Percentiles rank a stretch among this genome's conserved stretches.
Conservation (phyloP, 2,329 filamentous ascomycete species). For the Aspergillus awamori region DNA sequence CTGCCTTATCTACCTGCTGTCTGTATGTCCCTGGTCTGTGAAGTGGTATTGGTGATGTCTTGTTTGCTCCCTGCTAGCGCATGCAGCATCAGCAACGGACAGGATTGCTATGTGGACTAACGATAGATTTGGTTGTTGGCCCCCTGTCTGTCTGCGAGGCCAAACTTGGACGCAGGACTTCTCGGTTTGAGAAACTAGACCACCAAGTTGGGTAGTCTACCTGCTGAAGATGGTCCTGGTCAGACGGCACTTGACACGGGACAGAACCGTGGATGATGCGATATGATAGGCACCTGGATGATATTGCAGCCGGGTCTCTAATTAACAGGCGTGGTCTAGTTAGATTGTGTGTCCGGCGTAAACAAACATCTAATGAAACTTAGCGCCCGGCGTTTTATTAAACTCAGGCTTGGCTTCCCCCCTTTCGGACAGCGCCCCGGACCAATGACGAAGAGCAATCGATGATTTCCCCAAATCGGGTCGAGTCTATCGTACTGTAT, state of each 20-base stretch:
- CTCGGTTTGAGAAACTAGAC: background rate
- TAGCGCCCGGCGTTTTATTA: constrained; percentile 17
- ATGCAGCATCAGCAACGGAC: constrained; percentile 3
- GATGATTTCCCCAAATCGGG: background rate
- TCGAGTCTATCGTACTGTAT: background rate
- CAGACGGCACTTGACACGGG: background rate
- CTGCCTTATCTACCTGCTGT: background rate
- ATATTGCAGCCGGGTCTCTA: background rate
- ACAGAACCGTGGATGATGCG: background rate
- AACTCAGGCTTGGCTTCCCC: constrained; percentile 18
- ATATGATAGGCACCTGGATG: constrained; percentile 3
- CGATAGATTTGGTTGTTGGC: background rate
- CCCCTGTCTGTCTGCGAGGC: background rate
- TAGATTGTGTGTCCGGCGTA: background rate
- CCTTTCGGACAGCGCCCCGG: constrained; percentile 2
- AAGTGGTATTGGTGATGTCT: background rate
- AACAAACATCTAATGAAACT: constrained; percentile 13
- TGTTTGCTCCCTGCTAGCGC: background rate
- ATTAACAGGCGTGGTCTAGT: constrained; percentile 2
- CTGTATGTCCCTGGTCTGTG: background rate
- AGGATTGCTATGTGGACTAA: background rate
- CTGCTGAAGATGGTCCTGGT: background rate
- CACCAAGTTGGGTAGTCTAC: background rate
- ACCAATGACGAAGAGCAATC: constrained; percentile 8
- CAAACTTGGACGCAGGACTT: background rate